Base-by-base conservation (phyloP, 306 rosid genomes). In the Prunus padus region DNA sequence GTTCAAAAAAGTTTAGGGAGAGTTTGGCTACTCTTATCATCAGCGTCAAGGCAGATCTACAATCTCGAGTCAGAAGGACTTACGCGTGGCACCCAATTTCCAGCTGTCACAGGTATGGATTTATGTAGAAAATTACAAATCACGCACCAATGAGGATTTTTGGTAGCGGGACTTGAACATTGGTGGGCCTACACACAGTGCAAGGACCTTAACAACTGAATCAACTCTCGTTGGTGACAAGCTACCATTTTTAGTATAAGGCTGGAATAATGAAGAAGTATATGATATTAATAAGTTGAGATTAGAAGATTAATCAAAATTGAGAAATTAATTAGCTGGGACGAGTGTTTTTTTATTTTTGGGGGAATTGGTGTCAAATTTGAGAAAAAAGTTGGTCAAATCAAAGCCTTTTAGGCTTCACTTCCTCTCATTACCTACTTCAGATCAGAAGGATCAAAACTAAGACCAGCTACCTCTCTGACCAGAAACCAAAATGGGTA, bases 341-440 rank as follows among this genome's bases (percentile, higher is more conserved):
- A 37, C 10, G 0, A 37, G 40, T 0, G 1, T 4, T 37, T 6
- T 0, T 46, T 46, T 42, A 5, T 14, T 67, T 14, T 69, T 18
- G 45, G 45, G 26, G 49, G 2, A 69, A 22, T 19, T 67, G 49
- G 25, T 49, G 71, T 15, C 26, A 30, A 14, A 49, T 4, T 9
- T 69, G 65, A 37, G 57, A 8, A 8, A 8, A 0, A 50, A 30
- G 14, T 2, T 26, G 14, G 74, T 23, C 49, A 45, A 31, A 31
- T 66, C 62, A 46, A 42, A 60, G 59, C 66, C 54, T 67, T 72
- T 49, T 80, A 79, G 75, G 83, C 71, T 22, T 74, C 26, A 67
- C 70, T 73, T 79, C 67, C 57, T 45, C 14, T 80, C 71, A 40
- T 68, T 52, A 46, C 74, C 82, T 65, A 72, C 66, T 42, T 57